Evolutionary conservation across 73 alveolate species (phyloP).

Genomic region (Paramecium sexaurelia): DNA sequence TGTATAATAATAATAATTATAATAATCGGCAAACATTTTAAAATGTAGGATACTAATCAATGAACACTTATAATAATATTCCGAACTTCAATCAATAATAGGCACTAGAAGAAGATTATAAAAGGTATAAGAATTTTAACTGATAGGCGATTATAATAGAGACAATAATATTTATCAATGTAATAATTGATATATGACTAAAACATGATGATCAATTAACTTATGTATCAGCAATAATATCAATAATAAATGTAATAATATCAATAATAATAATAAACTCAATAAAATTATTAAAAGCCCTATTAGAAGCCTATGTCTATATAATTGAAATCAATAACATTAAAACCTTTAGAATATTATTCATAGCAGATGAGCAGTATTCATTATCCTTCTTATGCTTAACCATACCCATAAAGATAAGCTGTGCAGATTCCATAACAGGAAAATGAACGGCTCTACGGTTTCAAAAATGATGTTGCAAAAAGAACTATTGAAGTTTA

Average conservation of each 20-base stretch:
- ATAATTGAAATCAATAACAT: conserved; percentile 25
- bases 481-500: conserved; percentile 39
- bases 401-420: conserved; percentile 18
- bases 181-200: not conserved
- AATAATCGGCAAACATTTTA: conserved; percentile 4
- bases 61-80: not conserved
- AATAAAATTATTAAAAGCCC: not conserved
- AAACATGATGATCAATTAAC: not conserved
- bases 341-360: conserved; percentile 49
- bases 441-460: not conserved
- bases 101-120: not conserved
- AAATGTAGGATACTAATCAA: not conserved
- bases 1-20: not conserved
- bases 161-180: not conserved
- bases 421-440: not conserved
- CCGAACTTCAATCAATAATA: not conserved
- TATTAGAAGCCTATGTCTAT: not conserved
- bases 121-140: not conserved
- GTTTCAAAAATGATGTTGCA: conserved; percentile 13
- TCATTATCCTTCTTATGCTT: not conserved
- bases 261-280: not conserved
- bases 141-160: not conserved
- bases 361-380: conserved; percentile 19
- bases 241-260: not conserved
- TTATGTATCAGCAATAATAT: not conserved